These are phyloP conservation scores for Solanum lycopersicoides DNA, from an alignment of 257 asterid genomes.

Conservation along the genomic window DNA sequence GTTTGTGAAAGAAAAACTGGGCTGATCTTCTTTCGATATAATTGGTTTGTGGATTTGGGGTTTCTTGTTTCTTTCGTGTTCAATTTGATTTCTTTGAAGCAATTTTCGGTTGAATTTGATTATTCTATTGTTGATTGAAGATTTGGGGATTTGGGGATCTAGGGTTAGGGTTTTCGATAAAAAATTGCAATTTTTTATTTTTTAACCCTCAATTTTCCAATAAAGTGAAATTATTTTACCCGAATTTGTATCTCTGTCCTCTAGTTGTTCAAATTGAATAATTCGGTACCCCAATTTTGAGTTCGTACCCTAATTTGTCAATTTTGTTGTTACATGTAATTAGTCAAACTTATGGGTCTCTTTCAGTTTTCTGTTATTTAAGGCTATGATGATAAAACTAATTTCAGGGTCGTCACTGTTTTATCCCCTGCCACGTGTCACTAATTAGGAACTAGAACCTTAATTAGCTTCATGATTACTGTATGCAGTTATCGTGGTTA, in stretches of 20 bases:
- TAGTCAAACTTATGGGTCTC: background rate
- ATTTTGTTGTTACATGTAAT: background rate
- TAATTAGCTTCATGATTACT: background rate
- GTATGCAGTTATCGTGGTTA: background rate
- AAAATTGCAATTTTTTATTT: background rate
- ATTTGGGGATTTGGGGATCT: slow-evolving; percentile 9
- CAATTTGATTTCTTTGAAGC: background rate
- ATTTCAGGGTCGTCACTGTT: background rate
- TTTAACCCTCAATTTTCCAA: background rate
- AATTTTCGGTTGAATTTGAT: background rate
- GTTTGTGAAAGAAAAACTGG: background rate
- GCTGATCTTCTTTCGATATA: background rate
- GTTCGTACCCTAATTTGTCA: background rate
- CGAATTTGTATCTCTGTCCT: background rate
- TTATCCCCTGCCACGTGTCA: background rate
- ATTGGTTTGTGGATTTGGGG: background rate
- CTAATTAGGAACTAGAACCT: background rate
- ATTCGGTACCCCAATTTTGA: background rate
- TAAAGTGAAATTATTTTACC: background rate
- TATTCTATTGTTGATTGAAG: background rate
- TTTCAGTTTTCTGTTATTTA: background rate
- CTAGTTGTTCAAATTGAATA: background rate
- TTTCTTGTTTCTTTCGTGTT: background rate
- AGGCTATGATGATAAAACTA: background rate
- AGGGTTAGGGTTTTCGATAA: slow-evolving; percentile 1